Percentiles rank a stretch among this genome's conserved stretches.
Conservation (phyloP, 768 basidiomycete genomes). For the Sporobolomyces phaffii region DNA sequence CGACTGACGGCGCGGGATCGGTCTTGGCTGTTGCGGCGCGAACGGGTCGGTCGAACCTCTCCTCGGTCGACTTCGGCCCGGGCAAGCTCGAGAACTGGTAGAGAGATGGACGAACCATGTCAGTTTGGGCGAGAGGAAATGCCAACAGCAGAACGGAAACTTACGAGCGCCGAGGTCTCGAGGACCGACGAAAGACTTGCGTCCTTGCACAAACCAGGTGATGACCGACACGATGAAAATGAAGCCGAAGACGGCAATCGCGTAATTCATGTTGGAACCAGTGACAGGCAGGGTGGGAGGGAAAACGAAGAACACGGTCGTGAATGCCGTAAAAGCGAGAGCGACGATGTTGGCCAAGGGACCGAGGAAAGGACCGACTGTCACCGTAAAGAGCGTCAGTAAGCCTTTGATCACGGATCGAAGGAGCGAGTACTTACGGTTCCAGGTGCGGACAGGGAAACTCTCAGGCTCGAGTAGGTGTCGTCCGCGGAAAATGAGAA, state of each 20-base stretch:
- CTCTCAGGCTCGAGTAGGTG: constrained; percentile 36
- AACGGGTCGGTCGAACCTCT: neutral
- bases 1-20: neutral
- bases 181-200: constrained; percentile 23
- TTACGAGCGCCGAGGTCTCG: constrained; percentile 26
- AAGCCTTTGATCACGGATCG: no score
- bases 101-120: neutral
- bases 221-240: constrained; percentile 6
- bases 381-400: neutral
- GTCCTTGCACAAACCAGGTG: constrained; percentile 14
- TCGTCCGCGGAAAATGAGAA: constrained; percentile 37
- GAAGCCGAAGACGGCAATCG: constrained; percentile 32
- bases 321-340: constrained; percentile 36
- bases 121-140: neutral
- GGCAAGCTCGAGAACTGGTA: constrained; percentile 28
- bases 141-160: neutral
- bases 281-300: constrained; percentile 35
- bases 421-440: neutral
- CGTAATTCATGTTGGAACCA: constrained; percentile 34
- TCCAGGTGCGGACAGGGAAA: constrained; percentile 38
- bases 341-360: constrained; percentile 34
- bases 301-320: constrained; percentile 42
- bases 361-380: constrained; percentile 34
- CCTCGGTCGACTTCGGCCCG: constrained; percentile 26
- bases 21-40: constrained; percentile 1